A percentile compares a stretch with the other conserved stretches of the same genome.
These are phyloP conservation scores for Trichoderma virens DNA, from an alignment of 495 filamentous ascomycete genomes.

Conservation along the genomic window DNA sequence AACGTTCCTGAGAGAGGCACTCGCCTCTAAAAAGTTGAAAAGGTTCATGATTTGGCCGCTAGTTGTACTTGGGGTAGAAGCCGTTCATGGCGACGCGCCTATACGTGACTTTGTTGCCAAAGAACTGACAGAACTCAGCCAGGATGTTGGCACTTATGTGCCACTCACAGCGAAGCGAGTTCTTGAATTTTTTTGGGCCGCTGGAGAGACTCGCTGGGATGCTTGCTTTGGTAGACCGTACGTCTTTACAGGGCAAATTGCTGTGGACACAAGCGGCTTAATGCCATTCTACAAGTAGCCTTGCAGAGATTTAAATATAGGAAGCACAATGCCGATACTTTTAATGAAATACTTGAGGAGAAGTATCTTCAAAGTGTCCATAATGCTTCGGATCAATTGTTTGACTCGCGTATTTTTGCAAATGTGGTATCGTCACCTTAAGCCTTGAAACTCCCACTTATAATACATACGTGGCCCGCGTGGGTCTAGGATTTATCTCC, in stretches of 20 bases:
- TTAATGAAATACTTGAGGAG: too few relatives aligned
- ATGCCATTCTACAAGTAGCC: neutral
- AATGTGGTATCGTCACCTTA: neutral
- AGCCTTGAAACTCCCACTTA: neutral
- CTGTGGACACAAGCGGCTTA: constrained; percentile 2
- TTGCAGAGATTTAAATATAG: neutral
- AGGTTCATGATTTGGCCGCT: constrained; percentile 26
- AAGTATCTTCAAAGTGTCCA: too few relatives aligned
- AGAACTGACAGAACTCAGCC: constrained; percentile 17
- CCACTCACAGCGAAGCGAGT: constrained; percentile 19
- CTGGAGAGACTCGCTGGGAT: constrained; percentile 21
- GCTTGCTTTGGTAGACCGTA: constrained; percentile 26
- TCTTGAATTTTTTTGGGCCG: constrained; percentile 23
- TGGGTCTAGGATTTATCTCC: neutral
- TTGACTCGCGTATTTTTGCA: neutral
- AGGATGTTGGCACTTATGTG: constrained; percentile 17
- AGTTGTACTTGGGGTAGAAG: constrained; percentile 22
- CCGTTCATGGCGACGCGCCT: constrained; percentile 10
- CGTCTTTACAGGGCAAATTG: constrained; percentile 13
- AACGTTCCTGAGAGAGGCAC: constrained; percentile 12
- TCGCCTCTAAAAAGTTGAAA: constrained; percentile 15
- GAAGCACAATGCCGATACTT: too few relatives aligned
- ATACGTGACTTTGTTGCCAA: constrained; percentile 18
- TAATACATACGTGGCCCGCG: neutral
- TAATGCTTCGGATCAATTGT: neutral